Evolutionary conservation across 495 filamentous ascomycete species (phyloP), one percentile per base, ranked within the genome.

Genomic region (Mytilinidion resinicola): DNA sequence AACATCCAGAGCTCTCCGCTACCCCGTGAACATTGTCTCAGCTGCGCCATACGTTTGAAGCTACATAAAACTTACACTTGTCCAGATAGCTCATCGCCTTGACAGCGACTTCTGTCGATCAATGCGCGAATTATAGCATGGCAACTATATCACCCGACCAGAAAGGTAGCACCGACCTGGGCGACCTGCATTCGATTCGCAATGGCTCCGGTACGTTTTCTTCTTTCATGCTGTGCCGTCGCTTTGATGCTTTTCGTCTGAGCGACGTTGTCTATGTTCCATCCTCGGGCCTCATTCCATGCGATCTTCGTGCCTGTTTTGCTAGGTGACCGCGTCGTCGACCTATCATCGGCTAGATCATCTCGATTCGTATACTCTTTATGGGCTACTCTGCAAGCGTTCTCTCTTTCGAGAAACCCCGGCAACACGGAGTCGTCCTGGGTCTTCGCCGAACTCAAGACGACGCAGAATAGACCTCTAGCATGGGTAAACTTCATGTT

Each of bases 71-170:
- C 46, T 49, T 25, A 49, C 46, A 14, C 19, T 14, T 49, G 21
- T 25, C 25, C 46, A 49, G 46, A 49, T 49, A 14, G 33, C 14
- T 17, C 19, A 49, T 25, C 21, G 46, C 15, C 17, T 49, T 49
- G 15, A 49, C 17, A 30, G 21, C 46, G 61, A 34, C 36, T 51
- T 19, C 4, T 36, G 50, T 50, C 57, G 59, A 59, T 66, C 63
- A 66, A 63, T 63, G 64, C 60, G 51, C 42, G 51, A 51, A 15
- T 46, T 20, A 63, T 67, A 67, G 60, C 60, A 67, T 67, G 64
- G 60, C 64, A 35, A 55, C 56, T 60, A 60, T 61, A 25, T 63
- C 64, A 21, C 53, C 64, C 39, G 54, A 63, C 52, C 56, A 60
- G 48, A 53, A 36, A 36, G 51, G 51, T 41, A 34, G 51, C 51